Evolutionary conservation across 805 yeast genomes (phyloP), one percentile per base, ranked within the genome.

Genomic region (Wickerhamomyces kurtzmanii): DNA sequence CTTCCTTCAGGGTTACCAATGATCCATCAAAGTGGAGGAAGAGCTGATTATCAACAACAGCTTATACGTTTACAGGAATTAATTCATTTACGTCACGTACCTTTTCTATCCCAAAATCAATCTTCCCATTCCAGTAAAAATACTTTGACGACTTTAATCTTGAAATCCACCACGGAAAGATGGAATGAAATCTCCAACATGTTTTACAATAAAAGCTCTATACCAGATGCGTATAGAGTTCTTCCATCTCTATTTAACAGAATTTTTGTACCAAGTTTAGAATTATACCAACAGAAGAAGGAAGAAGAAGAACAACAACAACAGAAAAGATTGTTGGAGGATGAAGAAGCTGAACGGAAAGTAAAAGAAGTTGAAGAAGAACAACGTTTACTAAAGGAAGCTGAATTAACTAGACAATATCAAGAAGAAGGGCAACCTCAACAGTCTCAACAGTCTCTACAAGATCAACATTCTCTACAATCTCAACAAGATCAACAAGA

Each of bases 121-220:
- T n/a, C n/a, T n/a, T n/a, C n/a, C n/a, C n/a, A n/a, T n/a, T n/a
- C n/a, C n/a, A n/a, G n/a, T n/a, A n/a, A n/a, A n/a, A n/a, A n/a
- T n/a, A n/a, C n/a, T n/a, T n/a, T n/a, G n/a, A n/a, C n/a, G n/a
- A n/a, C n/a, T 14, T 24, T 42, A 14, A 27, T 19, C n/a, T 15
- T 37, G 5, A 31, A 21, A 33, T 66, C 81, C 1, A 75, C 91
- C 0, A 51, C 57, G 10, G 76, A 74, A 27, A 63, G 94, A 38
- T 84, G 94, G 91, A 53, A 54, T 21, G 81, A 78, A 24, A 62
- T 69, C 6, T 54, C 66, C 20, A 55, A 62, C 12, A 56, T 72
- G 53, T 69, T 71, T 35, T 65, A 65, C 38, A 65, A 61, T n/a
- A 62, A 58, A 17, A 47, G 46, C 17, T 51, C 50, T 10, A n/a